These are phyloP conservation scores for Teunomyces stri DNA, from an alignment of 805 yeast species.

Conservation along the genomic window DNA sequence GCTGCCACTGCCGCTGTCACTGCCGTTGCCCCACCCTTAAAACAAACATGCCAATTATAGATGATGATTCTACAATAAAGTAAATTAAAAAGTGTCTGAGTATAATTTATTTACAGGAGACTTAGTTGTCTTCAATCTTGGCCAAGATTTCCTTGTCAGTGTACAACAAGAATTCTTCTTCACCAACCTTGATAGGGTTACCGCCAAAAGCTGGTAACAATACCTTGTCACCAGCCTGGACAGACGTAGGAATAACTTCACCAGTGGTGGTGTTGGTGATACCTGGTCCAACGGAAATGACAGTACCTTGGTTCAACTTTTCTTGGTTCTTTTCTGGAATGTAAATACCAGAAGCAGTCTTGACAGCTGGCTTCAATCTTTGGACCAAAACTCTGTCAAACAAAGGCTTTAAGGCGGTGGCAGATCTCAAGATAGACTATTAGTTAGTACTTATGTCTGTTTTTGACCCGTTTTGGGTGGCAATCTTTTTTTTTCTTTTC, in stretches of 20 bases:
- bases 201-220: constrained; percentile 96
- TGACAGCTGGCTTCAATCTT: constrained; percentile 84
- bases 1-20: too few species aligned
- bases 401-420: constrained; percentile 85
- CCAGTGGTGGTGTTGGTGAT: constrained; percentile 69
- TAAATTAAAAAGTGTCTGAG: not conserved
- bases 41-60: not conserved
- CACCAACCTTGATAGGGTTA: constrained; percentile 80
- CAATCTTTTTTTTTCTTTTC: too few species aligned
- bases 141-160: constrained; percentile 95
- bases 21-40: not conserved
- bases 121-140: constrained; percentile 53
- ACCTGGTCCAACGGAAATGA: constrained; percentile 95
- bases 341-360: constrained; percentile 90
- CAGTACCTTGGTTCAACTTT: constrained; percentile 89
- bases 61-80: not conserved
- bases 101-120: not conserved
- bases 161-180: constrained; percentile 77
- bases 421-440: constrained; percentile 68
- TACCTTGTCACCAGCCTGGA: constrained; percentile 88
- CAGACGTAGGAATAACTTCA: constrained; percentile 66
- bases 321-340: constrained; percentile 96
- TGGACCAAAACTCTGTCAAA: constrained; percentile 96
- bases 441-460: constrained; percentile 6
- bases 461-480: too few species aligned